Conservation (phyloP, 768 basidiomycete genomes). For the Mycena crocata region DNA sequence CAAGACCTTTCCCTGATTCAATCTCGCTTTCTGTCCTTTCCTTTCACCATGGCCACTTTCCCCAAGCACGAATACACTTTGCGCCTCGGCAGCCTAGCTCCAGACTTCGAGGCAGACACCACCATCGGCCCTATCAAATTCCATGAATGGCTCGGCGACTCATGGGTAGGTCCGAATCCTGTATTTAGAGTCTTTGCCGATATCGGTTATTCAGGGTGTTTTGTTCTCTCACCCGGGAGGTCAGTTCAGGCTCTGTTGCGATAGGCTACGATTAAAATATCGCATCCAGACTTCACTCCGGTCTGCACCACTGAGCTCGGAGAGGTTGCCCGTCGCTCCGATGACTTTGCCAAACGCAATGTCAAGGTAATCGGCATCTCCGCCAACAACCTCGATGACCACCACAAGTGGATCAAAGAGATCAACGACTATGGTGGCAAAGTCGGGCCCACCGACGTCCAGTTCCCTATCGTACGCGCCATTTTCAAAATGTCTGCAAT, state of each 20-base stretch:
- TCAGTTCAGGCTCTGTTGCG: neutral
- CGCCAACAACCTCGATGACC: constrained; percentile 88
- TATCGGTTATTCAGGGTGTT: constrained; percentile 64
- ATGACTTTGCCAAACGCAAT: constrained; percentile 86
- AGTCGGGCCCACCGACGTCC: constrained; percentile 75
- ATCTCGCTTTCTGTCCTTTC: neutral
- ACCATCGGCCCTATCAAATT: constrained; percentile 90
- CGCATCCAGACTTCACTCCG: constrained; percentile 76
- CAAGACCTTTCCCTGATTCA: neutral
- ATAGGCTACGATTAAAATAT: neutral
- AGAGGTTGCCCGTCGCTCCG: constrained; percentile 89
- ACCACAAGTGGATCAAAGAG: constrained; percentile 90
- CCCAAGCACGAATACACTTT: constrained; percentile 53
- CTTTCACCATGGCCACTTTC: constrained; percentile 45
- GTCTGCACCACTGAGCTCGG: constrained; percentile 98
- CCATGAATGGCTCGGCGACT: constrained; percentile 91
- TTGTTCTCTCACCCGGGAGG: constrained; percentile 93
- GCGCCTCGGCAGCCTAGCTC: constrained; percentile 88
- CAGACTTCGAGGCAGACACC: constrained; percentile 92
- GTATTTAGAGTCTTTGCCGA: constrained; percentile 8
- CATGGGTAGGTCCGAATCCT: constrained; percentile 72
- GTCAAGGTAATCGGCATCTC: constrained; percentile 96
- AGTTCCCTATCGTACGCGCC: constrained; percentile 90
- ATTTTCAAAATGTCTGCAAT: constrained; percentile 8
- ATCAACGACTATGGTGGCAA: constrained; percentile 85